Base-by-base conservation (phyloP, 1,284 basidiomycete species). In the Hymenochaete sp. region DNA sequence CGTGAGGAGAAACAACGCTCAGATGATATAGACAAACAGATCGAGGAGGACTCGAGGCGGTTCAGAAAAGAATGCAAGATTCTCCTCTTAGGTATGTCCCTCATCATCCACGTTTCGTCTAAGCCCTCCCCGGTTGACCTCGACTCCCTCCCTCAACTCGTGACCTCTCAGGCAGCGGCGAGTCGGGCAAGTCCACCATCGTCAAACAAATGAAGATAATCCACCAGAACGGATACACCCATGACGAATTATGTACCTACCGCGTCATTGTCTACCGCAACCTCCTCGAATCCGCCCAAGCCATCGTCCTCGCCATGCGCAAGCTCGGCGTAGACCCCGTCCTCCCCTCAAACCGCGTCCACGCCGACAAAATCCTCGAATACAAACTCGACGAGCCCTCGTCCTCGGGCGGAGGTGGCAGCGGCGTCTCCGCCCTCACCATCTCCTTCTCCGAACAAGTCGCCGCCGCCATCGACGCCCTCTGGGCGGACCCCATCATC, bases 171-270 rank as follows among this genome's bases (percentile, higher is more conserved):
- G 79, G 79, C 49, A 82, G 81, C n/a, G 82, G 82, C 56, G 82
- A 85, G 70, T 93, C 89, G 0, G 95, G 93, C 26, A 97, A 97
- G 68, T 87, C 82, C 4, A 98, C 93, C 0, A 92, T 98, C 54
- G 92, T 97, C 38, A 98, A 97, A 66, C 95, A 98, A 67, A 98
- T 98, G 93, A 97, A 96, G 73, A 97, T 98, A 53, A 95, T 98
- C 50, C 91, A 97, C 64, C 91, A 97, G 64, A 84, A 88, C 56
- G 95, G 95, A 6, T 98, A 93, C 67, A 79, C 80, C 0, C 64
- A 66, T 18, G 77, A 89, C 1, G 93, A 98, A 63, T 75, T 93
- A 31, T 67, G 85, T 50, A 71, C 79, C 2, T 96, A 81, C 66
- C 74, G 86, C 29, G 75, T 82, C 1, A 82, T 85, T 14, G 82